These are phyloP conservation scores for Leccinum disarticulatum DNA, from an alignment of 768 basidiomycete genomes.

Conservation along the genomic window DNA sequence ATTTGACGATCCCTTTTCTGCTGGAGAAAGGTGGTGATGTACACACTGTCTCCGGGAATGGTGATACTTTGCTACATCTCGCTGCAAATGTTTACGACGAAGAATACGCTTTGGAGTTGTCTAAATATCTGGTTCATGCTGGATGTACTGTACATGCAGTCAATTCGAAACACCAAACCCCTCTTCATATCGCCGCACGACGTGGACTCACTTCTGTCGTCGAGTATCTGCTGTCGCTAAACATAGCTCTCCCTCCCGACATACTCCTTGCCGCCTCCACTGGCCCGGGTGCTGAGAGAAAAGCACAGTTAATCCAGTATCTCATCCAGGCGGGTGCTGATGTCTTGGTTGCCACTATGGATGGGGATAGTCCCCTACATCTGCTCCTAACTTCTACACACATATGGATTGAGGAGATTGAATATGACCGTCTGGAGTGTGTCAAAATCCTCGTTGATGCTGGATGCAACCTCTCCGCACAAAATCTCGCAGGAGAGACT, in stretches of 20 bases:
- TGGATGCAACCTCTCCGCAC: neutral
- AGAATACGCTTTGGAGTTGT: neutral
- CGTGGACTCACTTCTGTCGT: neutral
- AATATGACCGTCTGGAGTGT: neutral
- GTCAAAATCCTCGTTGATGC: constrained; percentile 3
- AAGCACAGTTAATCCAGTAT: neutral
- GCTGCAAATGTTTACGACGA: neutral
- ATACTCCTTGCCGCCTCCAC: neutral
- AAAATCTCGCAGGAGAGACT: neutral
- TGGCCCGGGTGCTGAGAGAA: too few species aligned
- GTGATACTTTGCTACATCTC: neutral
- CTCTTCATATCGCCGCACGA: constrained; percentile 1
- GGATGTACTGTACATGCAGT: neutral
- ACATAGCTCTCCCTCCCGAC: neutral
- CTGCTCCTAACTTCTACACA: neutral
- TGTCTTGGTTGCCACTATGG: neutral
- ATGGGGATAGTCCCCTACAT: neutral
- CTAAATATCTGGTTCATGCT: neutral
- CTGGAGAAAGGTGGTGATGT: constrained; percentile 1
- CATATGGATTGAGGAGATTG: rapidly evolving
- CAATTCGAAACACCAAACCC: neutral
- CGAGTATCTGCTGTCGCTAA: neutral
- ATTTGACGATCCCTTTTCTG: neutral
- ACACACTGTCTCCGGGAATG: neutral
- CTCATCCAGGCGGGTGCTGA: neutral